Base-by-base conservation (phyloP, 768 basidiomycete species). In the Cantharellus anzutake region DNA sequence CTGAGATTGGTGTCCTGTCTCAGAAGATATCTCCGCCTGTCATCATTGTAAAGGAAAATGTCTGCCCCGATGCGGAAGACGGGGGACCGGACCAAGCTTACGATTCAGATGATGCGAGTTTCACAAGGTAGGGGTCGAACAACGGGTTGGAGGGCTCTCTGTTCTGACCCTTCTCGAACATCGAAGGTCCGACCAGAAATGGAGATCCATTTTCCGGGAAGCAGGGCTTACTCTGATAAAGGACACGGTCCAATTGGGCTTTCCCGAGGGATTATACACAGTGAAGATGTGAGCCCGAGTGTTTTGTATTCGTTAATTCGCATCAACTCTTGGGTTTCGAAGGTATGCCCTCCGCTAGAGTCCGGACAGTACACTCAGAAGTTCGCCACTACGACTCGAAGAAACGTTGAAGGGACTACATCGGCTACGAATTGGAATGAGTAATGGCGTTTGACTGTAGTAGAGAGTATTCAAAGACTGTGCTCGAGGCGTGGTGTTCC, bases 31-130 rank as follows among this genome's bases (percentile, higher is more conserved):
- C 11, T 48, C 52, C 7, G 52, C 11, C 14, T 37, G 61, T 87
- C 42, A 84, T 98, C 58, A 75, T 97, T 11, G 83, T 93, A 51
- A 99, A 99, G 70, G 94, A 99, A 72, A 96, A 96, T 67, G 64
- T 84, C 16, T 94, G 90, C 67, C 68, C 73, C 1, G 82, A 93
- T 66, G 66, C 61, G 1, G 69, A 70, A 5, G 77, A 76, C 40
- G 83, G 78, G 1, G 68, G 69, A 14, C 73, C 80, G 0, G 70
- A 72, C 34, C 72, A 76, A 5, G 68, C 81, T 4, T 89, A 90
- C 65, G 93, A 97, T 66, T 80, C 84, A 60, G 73, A 84, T 60
- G 94, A 99, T 70, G 92, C 88, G 16, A 92, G 86, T 67, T 72
- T 94, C 66, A 97, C 88, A 4, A 80, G 94, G 93, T 87, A 57